Evolutionary conservation across 768 basidiomycete species (phyloP).

Genomic region (Galerina marginata): DNA sequence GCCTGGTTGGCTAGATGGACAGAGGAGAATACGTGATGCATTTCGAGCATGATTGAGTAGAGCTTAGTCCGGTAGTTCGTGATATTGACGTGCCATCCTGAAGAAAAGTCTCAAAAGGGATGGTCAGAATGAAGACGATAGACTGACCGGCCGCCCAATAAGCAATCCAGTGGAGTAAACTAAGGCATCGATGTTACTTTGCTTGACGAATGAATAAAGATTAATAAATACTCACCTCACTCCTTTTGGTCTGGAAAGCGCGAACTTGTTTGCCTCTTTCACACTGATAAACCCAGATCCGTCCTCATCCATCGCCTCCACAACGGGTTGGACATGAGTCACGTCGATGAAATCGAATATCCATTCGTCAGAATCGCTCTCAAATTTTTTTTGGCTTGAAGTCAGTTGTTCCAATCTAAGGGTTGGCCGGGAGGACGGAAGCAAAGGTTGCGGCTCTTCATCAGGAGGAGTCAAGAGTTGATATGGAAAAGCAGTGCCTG

Average conservation of each 20-base stretch:
- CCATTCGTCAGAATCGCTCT: slow-evolving; percentile 30
- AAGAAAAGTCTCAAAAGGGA: neutral
- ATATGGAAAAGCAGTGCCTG: neutral
- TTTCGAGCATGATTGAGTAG: slow-evolving; percentile 19
- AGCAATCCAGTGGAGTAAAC: slow-evolving; percentile 30
- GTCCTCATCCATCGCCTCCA: slow-evolving; percentile 49
- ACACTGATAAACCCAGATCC: slow-evolving; percentile 43
- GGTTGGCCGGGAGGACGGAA: neutral
- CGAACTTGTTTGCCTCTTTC: slow-evolving; percentile 39
- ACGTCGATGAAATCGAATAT: slow-evolving; percentile 38
- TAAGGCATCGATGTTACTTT: neutral
- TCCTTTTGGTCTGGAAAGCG: slow-evolving; percentile 30
- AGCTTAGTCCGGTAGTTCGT: slow-evolving; percentile 22
- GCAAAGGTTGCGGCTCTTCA: neutral
- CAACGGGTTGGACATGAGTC: slow-evolving; percentile 34
- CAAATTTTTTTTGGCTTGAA: neutral
- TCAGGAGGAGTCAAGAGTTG: neutral
- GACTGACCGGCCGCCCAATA: slow-evolving; percentile 32
- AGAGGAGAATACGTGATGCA: slow-evolving; percentile 10
- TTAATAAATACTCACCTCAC: slow-evolving; percentile 27
- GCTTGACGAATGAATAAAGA: neutral
- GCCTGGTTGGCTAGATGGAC: slow-evolving; percentile 20
- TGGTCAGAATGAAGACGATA: neutral
- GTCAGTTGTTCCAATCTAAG: neutral
- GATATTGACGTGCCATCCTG: slow-evolving; percentile 26